Percentiles rank a stretch among this genome's conserved stretches.
Evolutionary conservation across 2,329 filamentous ascomycete genomes (phyloP).

Genomic region (Periconia sp.): DNA sequence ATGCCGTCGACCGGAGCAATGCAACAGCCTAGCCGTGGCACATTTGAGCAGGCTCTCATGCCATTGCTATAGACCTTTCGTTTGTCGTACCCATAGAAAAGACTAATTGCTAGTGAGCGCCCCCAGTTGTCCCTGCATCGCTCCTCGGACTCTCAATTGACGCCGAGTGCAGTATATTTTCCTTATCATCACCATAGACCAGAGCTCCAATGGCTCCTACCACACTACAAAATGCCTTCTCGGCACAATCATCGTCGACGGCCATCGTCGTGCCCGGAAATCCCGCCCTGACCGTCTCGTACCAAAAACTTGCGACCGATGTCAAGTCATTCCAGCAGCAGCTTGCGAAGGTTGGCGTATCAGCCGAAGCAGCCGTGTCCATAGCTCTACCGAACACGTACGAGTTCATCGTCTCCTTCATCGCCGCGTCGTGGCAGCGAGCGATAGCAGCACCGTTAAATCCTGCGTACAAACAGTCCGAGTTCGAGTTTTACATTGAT

Average conservation of each 20-base stretch:
- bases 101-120: conserved; percentile 8
- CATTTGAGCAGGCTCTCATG: conserved; percentile 27
- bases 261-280: conserved; percentile 78
- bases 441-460: conserved; percentile 87
- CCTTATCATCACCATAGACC: conserved; percentile 3
- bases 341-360: conserved; percentile 76
- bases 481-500: conserved; percentile 92
- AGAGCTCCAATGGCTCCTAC: conserved; percentile 57
- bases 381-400: conserved; percentile 85
- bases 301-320: conserved; percentile 69
- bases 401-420: conserved; percentile 86
- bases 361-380: conserved; percentile 73
- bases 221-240: conserved; percentile 65
- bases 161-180: conserved; percentile 1
- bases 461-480: conserved; percentile 84
- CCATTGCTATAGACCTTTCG: no score
- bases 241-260: conserved; percentile 56
- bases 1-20: no score
- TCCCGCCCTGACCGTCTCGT: conserved; percentile 71
- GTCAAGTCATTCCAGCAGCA: conserved; percentile 76
- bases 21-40: conserved; percentile 9
- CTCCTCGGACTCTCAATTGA: neutral
- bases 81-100: neutral
- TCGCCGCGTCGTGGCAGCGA: conserved; percentile 85
- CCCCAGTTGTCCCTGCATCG: conserved; percentile 1